Evolutionary conservation across 2,329 filamentous ascomycete genomes (phyloP).

Genomic region (Ascochyta lentis): DNA sequence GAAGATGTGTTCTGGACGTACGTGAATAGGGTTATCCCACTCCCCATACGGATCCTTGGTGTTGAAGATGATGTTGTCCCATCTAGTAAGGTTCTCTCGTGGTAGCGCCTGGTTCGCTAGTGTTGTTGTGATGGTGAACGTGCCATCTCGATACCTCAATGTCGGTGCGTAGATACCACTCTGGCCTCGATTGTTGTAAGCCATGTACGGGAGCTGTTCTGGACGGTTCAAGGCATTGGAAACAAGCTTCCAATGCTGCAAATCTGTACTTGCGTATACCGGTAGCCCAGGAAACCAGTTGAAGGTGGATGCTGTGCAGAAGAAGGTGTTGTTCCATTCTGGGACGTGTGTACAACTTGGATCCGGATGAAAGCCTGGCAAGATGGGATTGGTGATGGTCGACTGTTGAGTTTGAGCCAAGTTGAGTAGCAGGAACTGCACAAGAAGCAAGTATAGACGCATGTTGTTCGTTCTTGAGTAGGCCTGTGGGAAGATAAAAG

Average conservation of each 20-base stretch:
- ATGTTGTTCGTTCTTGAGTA: neutral
- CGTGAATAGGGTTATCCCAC: neutral
- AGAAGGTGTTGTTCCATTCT: constrained; percentile 46
- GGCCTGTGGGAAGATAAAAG: no score
- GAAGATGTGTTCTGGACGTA: neutral
- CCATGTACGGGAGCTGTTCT: constrained; percentile 44
- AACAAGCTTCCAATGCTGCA: constrained; percentile 52
- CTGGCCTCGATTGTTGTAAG: constrained; percentile 18
- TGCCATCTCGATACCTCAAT: no score
- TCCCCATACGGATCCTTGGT: no score
- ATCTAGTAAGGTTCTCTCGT: no score
- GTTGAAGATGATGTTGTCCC: no score
- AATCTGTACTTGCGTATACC: constrained; percentile 54
- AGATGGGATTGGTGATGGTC: constrained; percentile 50
- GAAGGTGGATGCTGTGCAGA: constrained; percentile 56
- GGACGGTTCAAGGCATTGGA: constrained; percentile 39
- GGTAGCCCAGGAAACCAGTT: constrained; percentile 55
- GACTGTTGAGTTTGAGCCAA: neutral
- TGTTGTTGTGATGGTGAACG: no score
- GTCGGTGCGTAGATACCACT: constrained; percentile 38
- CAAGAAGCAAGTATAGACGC: neutral
- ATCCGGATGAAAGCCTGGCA: constrained; percentile 57
- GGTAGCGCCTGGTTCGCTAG: no score
- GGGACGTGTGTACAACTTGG: constrained; percentile 54
- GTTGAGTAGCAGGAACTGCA: neutral